Conservation (phyloP, 2,329 filamentous ascomycete species). For the Plenodomus lindquistii region DNA sequence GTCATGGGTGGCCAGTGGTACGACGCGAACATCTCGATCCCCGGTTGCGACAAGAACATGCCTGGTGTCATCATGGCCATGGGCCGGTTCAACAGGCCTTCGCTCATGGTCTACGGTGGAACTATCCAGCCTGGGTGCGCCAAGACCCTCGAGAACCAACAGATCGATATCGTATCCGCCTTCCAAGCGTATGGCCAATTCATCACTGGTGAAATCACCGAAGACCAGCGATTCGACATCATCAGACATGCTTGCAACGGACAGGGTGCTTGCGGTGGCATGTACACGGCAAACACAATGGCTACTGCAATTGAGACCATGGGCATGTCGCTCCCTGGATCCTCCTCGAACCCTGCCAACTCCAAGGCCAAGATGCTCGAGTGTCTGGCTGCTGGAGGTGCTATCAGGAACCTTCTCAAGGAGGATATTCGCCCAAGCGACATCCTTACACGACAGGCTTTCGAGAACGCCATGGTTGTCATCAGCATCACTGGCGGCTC, state of each 20-base stretch:
- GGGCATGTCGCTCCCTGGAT: slow-evolving; percentile 56
- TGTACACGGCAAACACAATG: slow-evolving; percentile 63
- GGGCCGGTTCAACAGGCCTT: slow-evolving; percentile 90
- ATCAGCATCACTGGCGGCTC: slow-evolving; percentile 56
- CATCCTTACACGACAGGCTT: slow-evolving; percentile 53
- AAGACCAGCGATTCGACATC: slow-evolving; percentile 91
- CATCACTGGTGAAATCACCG: slow-evolving; percentile 85
- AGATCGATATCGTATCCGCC: slow-evolving; percentile 93
- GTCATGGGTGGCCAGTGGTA: slow-evolving; percentile 99
- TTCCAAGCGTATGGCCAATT: slow-evolving; percentile 98
- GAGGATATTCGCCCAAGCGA: slow-evolving; percentile 55
- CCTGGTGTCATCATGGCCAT: slow-evolving; percentile 70
- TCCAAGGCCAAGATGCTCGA: slow-evolving; percentile 57
- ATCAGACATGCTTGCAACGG: slow-evolving; percentile 90
- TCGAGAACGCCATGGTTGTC: slow-evolving; percentile 58
- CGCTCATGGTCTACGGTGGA: slow-evolving; percentile 97
- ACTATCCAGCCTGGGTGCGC: slow-evolving; percentile 92
- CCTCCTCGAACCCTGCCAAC: slow-evolving; percentile 55
- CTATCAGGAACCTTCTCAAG: slow-evolving; percentile 56
- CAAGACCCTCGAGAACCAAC: slow-evolving; percentile 65
- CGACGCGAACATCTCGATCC: slow-evolving; percentile 94
- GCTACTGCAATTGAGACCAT: slow-evolving; percentile 56
- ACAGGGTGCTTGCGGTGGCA: slow-evolving; percentile 81
- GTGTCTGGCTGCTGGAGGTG: slow-evolving; percentile 54
- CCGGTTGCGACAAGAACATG: slow-evolving; percentile 99